Base-by-base conservation (phyloP, 805 yeast genomes). In the Starmerella floricola region DNA sequence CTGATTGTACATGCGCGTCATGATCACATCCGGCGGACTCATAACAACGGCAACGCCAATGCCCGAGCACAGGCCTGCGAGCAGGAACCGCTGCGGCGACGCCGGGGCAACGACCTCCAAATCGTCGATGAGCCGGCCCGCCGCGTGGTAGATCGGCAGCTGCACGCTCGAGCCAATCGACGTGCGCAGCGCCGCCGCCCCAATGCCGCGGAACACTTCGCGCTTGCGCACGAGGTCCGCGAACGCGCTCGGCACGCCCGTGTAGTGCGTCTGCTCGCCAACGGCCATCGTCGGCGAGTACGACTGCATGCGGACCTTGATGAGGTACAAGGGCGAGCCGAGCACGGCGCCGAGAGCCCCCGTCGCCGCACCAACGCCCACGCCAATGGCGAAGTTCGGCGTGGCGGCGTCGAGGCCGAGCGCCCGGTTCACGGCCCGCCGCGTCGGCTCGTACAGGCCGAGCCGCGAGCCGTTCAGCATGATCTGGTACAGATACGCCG, bases 21-120 rank as follows among this genome's bases (percentile, higher is more conserved):
- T 68, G 40, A 91, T 72, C 34, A 91, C 97, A 62, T 91, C 98
- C 75, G 95, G 86, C 13, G 98, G 97, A 60, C 87, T 91, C 96
- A 91, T 88, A 26, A 84, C 94, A 17, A 87, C 68, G 39, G 93
- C 87, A 26, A 91, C 97, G 53, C 95, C 95, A 31, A 86, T 59
- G 34, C 98, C 98, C 6, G 95, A 78, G 49, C 72, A 64, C 2
- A 69, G 67, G 11, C 52, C 51, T 18, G 54, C 38, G 3, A 40
- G 12, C 15, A 51, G 37, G 37, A 46, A 50, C 32, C 41, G 29
- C 33, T 38, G 38, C 15, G 44, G 48, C 11, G 49, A 41, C 2
- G 87, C 71, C 31, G 79, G 80, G 4, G 61, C 59, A 12, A 50
- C 41, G 15, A 78, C 28, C 23, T 73, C 66, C 53, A 76, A 59